Evolutionary conservation across 2,329 filamentous ascomycete genomes (phyloP), one percentile per base, ranked within the genome.

Genomic region (Alternaria triticina): DNA sequence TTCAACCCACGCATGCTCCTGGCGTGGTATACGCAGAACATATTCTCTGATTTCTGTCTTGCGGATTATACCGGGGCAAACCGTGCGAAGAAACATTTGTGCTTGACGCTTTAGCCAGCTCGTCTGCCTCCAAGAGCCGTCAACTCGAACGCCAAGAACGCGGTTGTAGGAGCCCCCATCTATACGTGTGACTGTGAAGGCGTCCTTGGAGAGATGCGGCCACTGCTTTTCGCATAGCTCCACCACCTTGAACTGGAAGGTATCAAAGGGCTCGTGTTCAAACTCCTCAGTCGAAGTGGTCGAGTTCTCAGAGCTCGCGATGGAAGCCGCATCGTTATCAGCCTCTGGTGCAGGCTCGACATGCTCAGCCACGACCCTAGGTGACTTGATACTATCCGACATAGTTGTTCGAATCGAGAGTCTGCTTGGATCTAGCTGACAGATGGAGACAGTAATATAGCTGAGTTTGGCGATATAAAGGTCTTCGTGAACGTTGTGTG

Each of bases 81-180:
- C 0, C 11, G 6, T 20, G 0, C 46, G 25, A 27, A 49, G 25
- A 50, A 49, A 5, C 5, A 2, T 9, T 6, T 9, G 13, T n/a
- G 10, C 23, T 3, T 28, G 15, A 2, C 25, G 46, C 46, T 12
- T 7, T 0, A 49, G 5, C 46, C 46, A 28, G n/a, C n/a, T 20
- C 1, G 46, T 1, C 1, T 30, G 46, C 0, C 2, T 0, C 0
- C n/a, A 0, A 20, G 25, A 50, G 2, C 46, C n/a, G 25, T 28
- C 25, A 4, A 30, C 11, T 0, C 1, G 25, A 1, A 50, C 0
- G 10, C 2, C 2, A 0, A 50, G 2, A 0, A 50, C 25, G 12
- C 46, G 46, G n/a, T 50, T 50, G 5, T 50, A 28, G 0, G 46
- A 50, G 6, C 46, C 46, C 0, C 46, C 25, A 20, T 50, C 46